phyloP scores from a whole-genome alignment of 345 rosid genomes.

The Luvunga scandens region DNA sequence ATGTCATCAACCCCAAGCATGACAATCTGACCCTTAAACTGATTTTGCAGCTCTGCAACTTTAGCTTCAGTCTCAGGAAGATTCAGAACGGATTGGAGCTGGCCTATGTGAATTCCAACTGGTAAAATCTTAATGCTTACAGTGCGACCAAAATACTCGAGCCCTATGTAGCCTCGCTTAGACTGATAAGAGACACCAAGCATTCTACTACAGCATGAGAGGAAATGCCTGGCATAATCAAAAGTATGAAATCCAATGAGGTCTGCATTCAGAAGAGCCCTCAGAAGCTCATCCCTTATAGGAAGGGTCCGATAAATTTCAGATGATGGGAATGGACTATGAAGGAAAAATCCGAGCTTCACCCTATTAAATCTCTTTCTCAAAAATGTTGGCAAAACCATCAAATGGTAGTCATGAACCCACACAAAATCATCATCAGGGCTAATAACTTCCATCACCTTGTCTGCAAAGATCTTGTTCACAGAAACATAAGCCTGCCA shows the following conservation, averaged over 20 bases:
- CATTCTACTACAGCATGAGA: slow-evolving; percentile 94
- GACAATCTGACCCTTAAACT: slow-evolving; percentile 58
- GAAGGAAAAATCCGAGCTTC: slow-evolving; percentile 92
- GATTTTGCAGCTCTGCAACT: slow-evolving; percentile 61
- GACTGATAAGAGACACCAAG: slow-evolving; percentile 89
- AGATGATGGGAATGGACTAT: slow-evolving; percentile 92
- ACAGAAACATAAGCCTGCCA: slow-evolving; percentile 95
- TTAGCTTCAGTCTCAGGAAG: slow-evolving; percentile 71
- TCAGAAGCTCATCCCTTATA: slow-evolving; percentile 73
- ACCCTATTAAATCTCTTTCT: slow-evolving; percentile 85
- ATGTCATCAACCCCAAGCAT: slow-evolving; percentile 93
- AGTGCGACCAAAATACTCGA: slow-evolving; percentile 85
- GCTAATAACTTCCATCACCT: slow-evolving; percentile 88
- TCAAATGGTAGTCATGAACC: slow-evolving; percentile 96
- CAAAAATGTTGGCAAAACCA: slow-evolving; percentile 90
- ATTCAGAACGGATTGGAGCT: slow-evolving; percentile 72
- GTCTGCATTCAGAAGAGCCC: slow-evolving; percentile 82
- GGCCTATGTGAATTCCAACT: slow-evolving; percentile 85
- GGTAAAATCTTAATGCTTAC: slow-evolving; percentile 91
- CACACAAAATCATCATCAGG: slow-evolving; percentile 95
- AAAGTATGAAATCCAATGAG: slow-evolving; percentile 91
- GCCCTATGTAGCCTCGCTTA: slow-evolving; percentile 86
- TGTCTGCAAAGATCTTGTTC: slow-evolving; percentile 92
- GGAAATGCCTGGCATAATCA: slow-evolving; percentile 93
- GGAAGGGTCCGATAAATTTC: slow-evolving; percentile 93